These are phyloP conservation scores for Colletotrichum spinosum DNA, from an alignment of 2,329 filamentous ascomycete species.

Conservation along the genomic window DNA sequence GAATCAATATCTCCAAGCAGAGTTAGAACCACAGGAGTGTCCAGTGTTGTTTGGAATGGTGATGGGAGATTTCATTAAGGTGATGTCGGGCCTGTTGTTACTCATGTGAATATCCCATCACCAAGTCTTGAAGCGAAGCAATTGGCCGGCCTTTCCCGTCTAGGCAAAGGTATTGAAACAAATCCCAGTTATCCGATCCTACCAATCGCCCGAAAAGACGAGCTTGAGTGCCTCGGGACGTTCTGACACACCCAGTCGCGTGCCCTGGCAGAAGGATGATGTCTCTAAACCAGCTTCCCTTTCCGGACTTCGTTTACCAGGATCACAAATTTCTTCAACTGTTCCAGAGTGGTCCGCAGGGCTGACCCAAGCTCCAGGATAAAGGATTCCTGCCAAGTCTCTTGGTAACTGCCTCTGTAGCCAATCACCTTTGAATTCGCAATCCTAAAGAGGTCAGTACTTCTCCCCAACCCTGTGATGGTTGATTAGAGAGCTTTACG, in stretches of 20 bases:
- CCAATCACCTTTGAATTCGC: not conserved
- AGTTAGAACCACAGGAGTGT: no score
- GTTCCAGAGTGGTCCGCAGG: not conserved
- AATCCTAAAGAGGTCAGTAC: not conserved
- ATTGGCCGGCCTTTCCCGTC: no score
- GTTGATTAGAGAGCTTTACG: not conserved
- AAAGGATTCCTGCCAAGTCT: conserved; percentile 27
- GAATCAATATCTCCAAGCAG: no score
- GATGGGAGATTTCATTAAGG: no score
- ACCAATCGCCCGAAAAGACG: not conserved
- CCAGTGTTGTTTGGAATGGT: no score
- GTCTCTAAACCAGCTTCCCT: conserved; percentile 10
- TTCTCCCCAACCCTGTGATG: no score
- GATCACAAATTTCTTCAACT: not conserved
- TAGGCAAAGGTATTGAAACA: no score
- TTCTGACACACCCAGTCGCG: no score
- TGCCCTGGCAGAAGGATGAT: conserved; percentile 13
- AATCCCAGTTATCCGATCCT: conserved; percentile 13
- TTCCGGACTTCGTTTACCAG: not conserved
- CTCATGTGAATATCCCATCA: no score
- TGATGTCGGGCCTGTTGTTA: no score
- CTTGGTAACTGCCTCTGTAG: not conserved
- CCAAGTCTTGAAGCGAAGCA: no score
- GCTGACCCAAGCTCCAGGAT: conserved; percentile 4
- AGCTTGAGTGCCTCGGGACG: no score